phyloP scores from a whole-genome alignment of 805 yeast genomes.

The Candida andamanensis region DNA sequence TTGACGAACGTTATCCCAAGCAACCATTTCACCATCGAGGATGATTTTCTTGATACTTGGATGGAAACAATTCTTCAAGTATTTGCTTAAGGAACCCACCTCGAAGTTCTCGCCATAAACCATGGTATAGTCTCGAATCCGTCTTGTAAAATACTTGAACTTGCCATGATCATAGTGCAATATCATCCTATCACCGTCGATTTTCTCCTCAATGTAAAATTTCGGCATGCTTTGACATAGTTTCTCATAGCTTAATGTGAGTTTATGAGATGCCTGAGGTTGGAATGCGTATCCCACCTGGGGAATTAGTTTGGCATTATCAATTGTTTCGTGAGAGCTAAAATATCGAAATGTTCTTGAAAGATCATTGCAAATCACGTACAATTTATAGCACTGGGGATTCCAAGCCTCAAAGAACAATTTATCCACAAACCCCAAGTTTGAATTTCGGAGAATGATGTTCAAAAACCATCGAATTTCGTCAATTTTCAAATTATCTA shows the following conservation, averaged over 20 bases:
- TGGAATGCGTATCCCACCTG: slow-evolving; percentile 53
- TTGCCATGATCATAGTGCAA: slow-evolving; percentile 52
- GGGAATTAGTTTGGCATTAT: slow-evolving; percentile 43
- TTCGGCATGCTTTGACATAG: slow-evolving; percentile 43
- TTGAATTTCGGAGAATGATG: slow-evolving; percentile 54
- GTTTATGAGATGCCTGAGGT: slow-evolving; percentile 70
- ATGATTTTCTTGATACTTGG: slow-evolving; percentile 37
- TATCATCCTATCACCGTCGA: slow-evolving; percentile 89
- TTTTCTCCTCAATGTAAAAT: slow-evolving; percentile 80
- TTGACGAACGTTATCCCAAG: slow-evolving; percentile 60
- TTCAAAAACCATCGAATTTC: slow-evolving; percentile 69
- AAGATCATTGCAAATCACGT: slow-evolving; percentile 60
- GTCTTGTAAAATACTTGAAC: slow-evolving; percentile 56
- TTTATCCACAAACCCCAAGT: slow-evolving; percentile 60
- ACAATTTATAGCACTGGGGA: slow-evolving; percentile 66
- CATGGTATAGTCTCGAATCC: slow-evolving; percentile 67
- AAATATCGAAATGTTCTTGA: slow-evolving; percentile 48
- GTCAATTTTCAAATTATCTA: slow-evolving; percentile 49
- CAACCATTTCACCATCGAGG: slow-evolving; percentile 92
- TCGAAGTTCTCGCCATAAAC: slow-evolving; percentile 55
- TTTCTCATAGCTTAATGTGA: slow-evolving; percentile 44
- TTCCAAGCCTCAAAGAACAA: slow-evolving; percentile 63
- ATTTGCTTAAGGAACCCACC: slow-evolving; percentile 51
- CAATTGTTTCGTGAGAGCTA: slow-evolving; percentile 26
- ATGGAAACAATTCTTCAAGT: slow-evolving; percentile 39